Evolutionary conservation across 2,329 filamentous ascomycete species (phyloP), one percentile per base, ranked within the genome.

Genomic region (Colletotrichum musae): DNA sequence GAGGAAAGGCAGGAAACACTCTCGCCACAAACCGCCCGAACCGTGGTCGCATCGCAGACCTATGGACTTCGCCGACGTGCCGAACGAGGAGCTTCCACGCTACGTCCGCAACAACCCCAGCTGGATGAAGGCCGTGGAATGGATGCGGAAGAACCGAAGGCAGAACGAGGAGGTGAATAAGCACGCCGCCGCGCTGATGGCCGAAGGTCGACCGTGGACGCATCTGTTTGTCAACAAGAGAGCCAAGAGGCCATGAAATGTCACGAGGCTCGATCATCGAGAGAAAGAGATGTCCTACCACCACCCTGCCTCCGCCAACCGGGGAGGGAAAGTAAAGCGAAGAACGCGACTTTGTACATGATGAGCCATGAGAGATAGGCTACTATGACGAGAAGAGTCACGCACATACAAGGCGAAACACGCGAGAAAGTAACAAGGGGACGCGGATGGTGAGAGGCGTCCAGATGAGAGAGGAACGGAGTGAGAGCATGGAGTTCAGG

Each of bases 71-170:
- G 79, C 77, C 28, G 77, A 82, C 58, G 74, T 83, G 15, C 74
- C 79, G 4, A 77, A 79, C 51, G 74, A 80, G 13, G 77, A 82
- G 2, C 73, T 88, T 2, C 86, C 86, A 0, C 79, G 81, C 1
- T 79, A 82, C 36, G 83, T 88, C 6, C 76, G 70, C 36, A 78
- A 77, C 2, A 84, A 88, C 60, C 77, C 82, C 1, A 77, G 76
- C 1, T 88, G 86, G 86, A 58, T 83, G 39, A 78, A 78, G 52
- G 83, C 81, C 4, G 80, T 77, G 21, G 75, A 73, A 15, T 82
- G 80, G 72, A 69, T 83, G 67, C 79, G 81, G 16, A 75, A 81
- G 52, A 72, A 76, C 3, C 72, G 75, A 12, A 62, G 75, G 26
- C 70, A 77, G 51, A 62, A 26, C 67, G 60, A n/a, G 24, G 50